Base-by-base conservation (phyloP, 225 moss, liverwort and hornwort species). In the Anthoceros angustus region DNA sequence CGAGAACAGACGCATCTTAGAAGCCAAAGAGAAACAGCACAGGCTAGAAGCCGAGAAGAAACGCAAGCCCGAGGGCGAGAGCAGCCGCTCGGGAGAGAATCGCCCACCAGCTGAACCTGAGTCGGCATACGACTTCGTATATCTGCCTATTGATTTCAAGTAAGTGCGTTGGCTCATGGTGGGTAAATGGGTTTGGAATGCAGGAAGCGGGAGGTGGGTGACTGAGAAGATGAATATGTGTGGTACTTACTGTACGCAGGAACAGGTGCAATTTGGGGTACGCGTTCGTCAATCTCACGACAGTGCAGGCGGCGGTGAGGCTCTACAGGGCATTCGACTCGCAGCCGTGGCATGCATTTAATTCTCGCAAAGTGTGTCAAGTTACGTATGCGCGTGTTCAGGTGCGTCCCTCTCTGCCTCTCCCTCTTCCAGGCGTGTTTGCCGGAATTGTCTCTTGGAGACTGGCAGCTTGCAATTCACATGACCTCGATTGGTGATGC, bases 81-180 rank as follows among this genome's bases (percentile, higher is more conserved):
- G 32, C 32, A 32, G 32, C 32, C 32, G 32, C 32, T 1, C 32
- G 32, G 32, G 2, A 32, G 32, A 55, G n/a, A 55, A 55, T 18
- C 23, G n/a, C 3, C 18, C 7, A 18, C 55, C 5, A 23, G 1
- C 55, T 9, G 55, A 55, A 63, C 85, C 86, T 38, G 86, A 88
- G 43, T 91, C 91, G 63, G 95, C 86, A 15, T 95, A 91, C 63
- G 91, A 95, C 75, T 95, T 95, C 45, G 95, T 95, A 41, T 95
- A 95, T 70, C 78, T 95, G 61, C 91, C 95, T 1, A 91, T 95
- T 68, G 95, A 95, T 72, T 95, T 95, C 83, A 95, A 95, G 95
- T 95, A 69, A 77, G 72, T 21, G 24, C 62, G n/a, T n/a, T n/a
- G n/a, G n/a, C n/a, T n/a, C n/a, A n/a, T 32, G 18, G 6, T 55